Evolutionary conservation across 2,329 filamentous ascomycete species (phyloP).

Genomic region (Aspergillus luchuensis): DNA sequence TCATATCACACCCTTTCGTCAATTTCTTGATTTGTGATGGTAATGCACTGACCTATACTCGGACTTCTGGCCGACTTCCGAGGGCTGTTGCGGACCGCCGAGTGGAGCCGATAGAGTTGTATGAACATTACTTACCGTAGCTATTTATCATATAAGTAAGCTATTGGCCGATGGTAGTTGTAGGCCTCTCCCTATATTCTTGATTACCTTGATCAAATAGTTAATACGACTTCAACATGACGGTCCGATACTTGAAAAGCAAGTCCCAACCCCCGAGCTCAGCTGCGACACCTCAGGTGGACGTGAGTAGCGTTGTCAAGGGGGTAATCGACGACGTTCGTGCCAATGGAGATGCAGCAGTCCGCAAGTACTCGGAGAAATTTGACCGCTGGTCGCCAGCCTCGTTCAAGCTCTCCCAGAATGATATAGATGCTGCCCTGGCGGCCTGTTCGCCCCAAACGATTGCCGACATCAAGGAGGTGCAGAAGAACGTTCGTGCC

Average conservation of each 20-base stretch:
- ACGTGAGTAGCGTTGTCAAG: conserved; percentile 48
- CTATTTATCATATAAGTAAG: neutral
- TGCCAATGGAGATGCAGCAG: conserved; percentile 51
- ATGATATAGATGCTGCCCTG: conserved; percentile 51
- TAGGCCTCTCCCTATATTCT: neutral
- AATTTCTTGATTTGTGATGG: no score
- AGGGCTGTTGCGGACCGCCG: neutral
- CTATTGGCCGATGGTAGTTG: no score
- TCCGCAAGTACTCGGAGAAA: conserved; percentile 53
- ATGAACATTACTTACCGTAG: neutral
- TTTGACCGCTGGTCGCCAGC: conserved; percentile 58
- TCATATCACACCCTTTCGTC: neutral
- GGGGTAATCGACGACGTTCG: conserved; percentile 53
- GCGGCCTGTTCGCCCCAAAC: conserved; percentile 49
- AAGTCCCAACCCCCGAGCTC: neutral
- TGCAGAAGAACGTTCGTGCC: conserved; percentile 52
- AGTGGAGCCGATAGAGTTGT: neutral
- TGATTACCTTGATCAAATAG: neutral
- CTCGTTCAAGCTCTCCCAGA: conserved; percentile 51
- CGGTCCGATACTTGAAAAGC: conserved; percentile 10
- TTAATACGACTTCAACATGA: neutral
- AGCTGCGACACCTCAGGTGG: neutral
- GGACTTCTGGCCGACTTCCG: neutral
- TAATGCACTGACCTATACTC: neutral
- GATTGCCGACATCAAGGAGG: conserved; percentile 57